Evolutionary conservation across 139 green algal genomes (phyloP).

Genomic region (Closterium sp.): DNA sequence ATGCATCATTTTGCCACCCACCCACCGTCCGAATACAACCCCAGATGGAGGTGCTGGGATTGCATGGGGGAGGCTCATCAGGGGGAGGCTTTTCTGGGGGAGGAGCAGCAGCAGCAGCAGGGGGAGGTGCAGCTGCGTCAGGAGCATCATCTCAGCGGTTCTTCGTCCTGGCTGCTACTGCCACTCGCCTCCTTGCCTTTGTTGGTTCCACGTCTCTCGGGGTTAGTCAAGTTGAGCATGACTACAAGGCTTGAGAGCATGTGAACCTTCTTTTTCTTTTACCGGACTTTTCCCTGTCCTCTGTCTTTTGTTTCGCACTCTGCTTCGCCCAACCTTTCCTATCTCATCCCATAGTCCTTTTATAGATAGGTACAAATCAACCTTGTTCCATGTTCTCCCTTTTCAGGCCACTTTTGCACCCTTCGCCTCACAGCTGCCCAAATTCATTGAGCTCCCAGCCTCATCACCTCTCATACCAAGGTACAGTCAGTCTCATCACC

Average conservation of each 20-base stretch:
- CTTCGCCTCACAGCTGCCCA: too few species aligned
- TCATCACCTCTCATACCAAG: too few species aligned
- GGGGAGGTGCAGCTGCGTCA: neutral
- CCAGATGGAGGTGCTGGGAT: slow-evolving; percentile 20
- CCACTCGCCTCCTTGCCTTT: slow-evolving; percentile 36
- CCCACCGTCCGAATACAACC: neutral
- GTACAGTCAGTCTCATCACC: too few species aligned
- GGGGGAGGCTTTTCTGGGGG: neutral
- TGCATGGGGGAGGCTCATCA: neutral
- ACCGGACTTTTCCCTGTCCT: too few species aligned
- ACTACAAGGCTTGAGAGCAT: too few species aligned
- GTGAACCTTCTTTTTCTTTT: too few species aligned
- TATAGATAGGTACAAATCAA: too few species aligned
- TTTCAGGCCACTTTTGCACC: neutral
- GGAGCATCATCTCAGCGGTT: neutral
- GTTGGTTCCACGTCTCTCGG: slow-evolving; percentile 13
- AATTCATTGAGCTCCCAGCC: too few species aligned
- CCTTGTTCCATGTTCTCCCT: too few species aligned
- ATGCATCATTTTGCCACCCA: neutral
- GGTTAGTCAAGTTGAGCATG: neutral
- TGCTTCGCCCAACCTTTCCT: too few species aligned
- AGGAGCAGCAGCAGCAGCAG: neutral
- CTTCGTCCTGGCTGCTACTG: slow-evolving; percentile 36
- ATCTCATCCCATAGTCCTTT: too few species aligned
- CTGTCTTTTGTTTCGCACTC: too few species aligned